These are phyloP conservation scores for Pelargonium cotyledonis DNA, from an alignment of 441 rosid genomes.

Conservation along the genomic window DNA sequence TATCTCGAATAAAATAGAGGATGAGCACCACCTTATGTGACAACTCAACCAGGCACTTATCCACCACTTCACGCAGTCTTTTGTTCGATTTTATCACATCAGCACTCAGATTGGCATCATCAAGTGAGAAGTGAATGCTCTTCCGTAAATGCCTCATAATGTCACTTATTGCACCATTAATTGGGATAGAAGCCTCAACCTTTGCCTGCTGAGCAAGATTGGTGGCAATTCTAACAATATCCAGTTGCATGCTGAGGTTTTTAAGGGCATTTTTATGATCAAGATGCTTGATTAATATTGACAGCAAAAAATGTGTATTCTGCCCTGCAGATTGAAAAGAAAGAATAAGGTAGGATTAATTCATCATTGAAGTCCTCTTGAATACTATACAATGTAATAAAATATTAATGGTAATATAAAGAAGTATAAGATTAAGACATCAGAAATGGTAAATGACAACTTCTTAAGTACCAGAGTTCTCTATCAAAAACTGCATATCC, in stretches of 20 bases:
- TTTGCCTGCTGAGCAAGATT: slow-evolving; percentile 60
- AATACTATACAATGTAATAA: slow-evolving; percentile 12
- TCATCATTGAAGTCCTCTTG: slow-evolving; percentile 18
- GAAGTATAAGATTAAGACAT: slow-evolving; percentile 11
- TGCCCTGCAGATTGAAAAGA: slow-evolving; percentile 44
- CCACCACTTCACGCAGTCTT: slow-evolving; percentile 58
- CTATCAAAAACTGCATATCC: slow-evolving; percentile 70
- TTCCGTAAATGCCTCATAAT: slow-evolving; percentile 72
- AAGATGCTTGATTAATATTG: slow-evolving; percentile 84
- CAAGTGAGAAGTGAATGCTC: slow-evolving; percentile 74
- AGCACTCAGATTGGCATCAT: slow-evolving; percentile 53
- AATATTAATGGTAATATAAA: background rate
- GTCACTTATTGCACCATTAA: slow-evolving; percentile 60
- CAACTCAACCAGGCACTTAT: slow-evolving; percentile 75
- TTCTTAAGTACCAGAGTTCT: slow-evolving; percentile 56
- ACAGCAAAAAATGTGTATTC: slow-evolving; percentile 59
- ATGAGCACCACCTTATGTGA: slow-evolving; percentile 51
- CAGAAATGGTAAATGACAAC: background rate
- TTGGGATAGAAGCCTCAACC: slow-evolving; percentile 52
- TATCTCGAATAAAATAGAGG: slow-evolving; percentile 3
- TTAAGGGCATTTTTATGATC: slow-evolving; percentile 74
- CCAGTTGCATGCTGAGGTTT: slow-evolving; percentile 50
- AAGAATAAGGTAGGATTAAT: slow-evolving; percentile 22
- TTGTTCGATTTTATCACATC: slow-evolving; percentile 59
- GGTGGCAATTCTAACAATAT: slow-evolving; percentile 56